Percentiles rank a stretch among this genome's conserved stretches.
phyloP scores from a whole-genome alignment of 306 rosid genomes.

The Geum urbanum region DNA sequence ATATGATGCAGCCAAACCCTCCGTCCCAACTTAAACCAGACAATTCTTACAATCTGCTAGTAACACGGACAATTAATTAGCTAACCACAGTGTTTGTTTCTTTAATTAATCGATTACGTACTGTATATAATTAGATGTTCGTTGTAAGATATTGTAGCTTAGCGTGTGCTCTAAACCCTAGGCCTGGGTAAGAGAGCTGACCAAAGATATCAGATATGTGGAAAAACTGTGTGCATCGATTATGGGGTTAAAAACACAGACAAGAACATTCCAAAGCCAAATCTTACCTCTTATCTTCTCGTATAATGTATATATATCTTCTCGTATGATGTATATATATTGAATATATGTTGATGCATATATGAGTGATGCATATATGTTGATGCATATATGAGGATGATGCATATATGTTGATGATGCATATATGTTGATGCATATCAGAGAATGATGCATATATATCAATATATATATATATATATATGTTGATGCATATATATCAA shows the following conservation, averaged over 20 bases:
- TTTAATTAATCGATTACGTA: background rate
- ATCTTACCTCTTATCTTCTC: conserved; percentile 28
- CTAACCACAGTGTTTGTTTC: background rate
- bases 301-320: no score
- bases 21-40: background rate
- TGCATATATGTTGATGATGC: no score
- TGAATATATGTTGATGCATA: no score
- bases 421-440: no score
- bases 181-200: background rate
- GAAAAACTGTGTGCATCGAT: background rate
- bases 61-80: background rate
- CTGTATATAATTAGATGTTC: background rate
- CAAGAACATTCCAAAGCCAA: conserved; percentile 22
- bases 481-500: no score
- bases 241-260: conserved; percentile 7
- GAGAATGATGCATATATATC: no score
- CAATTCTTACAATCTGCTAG: background rate
- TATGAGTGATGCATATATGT: no score
- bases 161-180: background rate
- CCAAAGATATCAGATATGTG: background rate
- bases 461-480: no score
- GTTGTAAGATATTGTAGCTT: no score
- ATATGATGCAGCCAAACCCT: background rate
- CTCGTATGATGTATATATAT: no score
- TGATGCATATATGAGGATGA: no score